phyloP scores from a whole-genome alignment of 257 asterid genomes.

The Fraxinus americana region DNA sequence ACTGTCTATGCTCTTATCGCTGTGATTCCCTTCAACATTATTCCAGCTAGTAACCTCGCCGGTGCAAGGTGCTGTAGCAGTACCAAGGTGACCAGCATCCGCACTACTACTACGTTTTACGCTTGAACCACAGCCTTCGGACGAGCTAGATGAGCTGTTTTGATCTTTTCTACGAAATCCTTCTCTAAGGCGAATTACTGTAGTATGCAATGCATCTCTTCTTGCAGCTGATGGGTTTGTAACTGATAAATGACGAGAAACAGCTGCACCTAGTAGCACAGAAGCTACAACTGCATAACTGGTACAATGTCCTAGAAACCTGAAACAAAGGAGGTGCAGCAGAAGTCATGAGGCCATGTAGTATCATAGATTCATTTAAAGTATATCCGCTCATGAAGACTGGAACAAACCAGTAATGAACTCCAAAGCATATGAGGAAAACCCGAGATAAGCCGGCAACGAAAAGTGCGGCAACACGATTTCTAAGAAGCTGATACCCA shows the following conservation, averaged over 20 bases:
- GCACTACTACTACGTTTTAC: slow-evolving; percentile 99
- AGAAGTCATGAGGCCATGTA: slow-evolving; percentile 12
- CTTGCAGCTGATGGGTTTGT: slow-evolving; percentile 90
- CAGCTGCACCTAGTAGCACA: slow-evolving; percentile 97
- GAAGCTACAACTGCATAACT: slow-evolving; percentile 98
- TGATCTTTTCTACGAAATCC: slow-evolving; percentile 91
- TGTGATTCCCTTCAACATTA: slow-evolving; percentile 79
- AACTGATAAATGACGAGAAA: slow-evolving; percentile 85
- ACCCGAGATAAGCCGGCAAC: slow-evolving; percentile 92
- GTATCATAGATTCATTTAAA: background rate
- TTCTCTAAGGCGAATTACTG: slow-evolving; percentile 95
- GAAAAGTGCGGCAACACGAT: slow-evolving; percentile 87
- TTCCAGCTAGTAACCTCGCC: slow-evolving; percentile 81
- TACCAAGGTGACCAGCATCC: slow-evolving; percentile 88
- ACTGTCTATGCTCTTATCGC: slow-evolving; percentile 92
- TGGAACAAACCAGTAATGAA: slow-evolving; percentile 85
- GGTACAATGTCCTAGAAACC: slow-evolving; percentile 96
- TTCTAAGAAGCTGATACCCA: slow-evolving; percentile 91
- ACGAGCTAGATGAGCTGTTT: slow-evolving; percentile 89
- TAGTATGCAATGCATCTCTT: slow-evolving; percentile 95
- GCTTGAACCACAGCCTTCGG: slow-evolving; percentile 98
- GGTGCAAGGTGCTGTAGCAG: slow-evolving; percentile 61
- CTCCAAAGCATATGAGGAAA: slow-evolving; percentile 96
- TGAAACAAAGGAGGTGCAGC: slow-evolving; percentile 34
- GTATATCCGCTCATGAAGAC: slow-evolving; percentile 10